phyloP scores from a whole-genome alignment of 2,329 filamentous ascomycete species.

The Fusarium chuoi region DNA sequence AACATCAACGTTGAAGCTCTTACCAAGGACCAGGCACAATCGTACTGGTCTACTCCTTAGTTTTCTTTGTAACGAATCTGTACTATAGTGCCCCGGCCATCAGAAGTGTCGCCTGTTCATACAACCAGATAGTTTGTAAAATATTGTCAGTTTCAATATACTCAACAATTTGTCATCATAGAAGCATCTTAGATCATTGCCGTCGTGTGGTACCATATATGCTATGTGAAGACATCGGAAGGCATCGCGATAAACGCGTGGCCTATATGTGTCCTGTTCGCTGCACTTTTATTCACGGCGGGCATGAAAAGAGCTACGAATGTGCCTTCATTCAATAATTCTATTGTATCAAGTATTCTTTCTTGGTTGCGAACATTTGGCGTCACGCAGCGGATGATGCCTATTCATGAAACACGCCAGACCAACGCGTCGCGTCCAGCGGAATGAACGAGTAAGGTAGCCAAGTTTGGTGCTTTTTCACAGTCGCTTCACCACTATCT shows the following conservation, averaged over 20 bases:
- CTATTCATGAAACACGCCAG: too few relatives aligned
- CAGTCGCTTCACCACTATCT: slow-evolving; percentile 53
- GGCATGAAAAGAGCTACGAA: accelerated
- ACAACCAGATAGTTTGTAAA: background rate
- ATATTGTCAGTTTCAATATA: background rate
- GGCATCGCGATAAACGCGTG: background rate
- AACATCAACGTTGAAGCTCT: slow-evolving; percentile 23
- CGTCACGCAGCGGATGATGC: background rate
- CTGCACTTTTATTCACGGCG: accelerated
- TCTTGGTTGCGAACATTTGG: accelerated
- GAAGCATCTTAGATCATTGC: too few relatives aligned
- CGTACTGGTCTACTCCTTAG: slow-evolving; percentile 23
- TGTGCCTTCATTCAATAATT: accelerated
- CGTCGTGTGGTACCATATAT: too few relatives aligned
- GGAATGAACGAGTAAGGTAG: too few relatives aligned
- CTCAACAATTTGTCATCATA: too few relatives aligned
- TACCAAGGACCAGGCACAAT: slow-evolving; percentile 22
- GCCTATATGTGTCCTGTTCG: accelerated
- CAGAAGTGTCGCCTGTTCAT: background rate
- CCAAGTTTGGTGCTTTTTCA: background rate
- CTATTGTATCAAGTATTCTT: accelerated
- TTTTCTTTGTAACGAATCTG: background rate
- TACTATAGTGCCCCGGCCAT: background rate
- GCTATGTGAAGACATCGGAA: too few relatives aligned
- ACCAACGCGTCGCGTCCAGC: background rate